These are phyloP conservation scores for Metarhizium guizhouense DNA, from an alignment of 2,329 filamentous ascomycete genomes.

Conservation along the genomic window DNA sequence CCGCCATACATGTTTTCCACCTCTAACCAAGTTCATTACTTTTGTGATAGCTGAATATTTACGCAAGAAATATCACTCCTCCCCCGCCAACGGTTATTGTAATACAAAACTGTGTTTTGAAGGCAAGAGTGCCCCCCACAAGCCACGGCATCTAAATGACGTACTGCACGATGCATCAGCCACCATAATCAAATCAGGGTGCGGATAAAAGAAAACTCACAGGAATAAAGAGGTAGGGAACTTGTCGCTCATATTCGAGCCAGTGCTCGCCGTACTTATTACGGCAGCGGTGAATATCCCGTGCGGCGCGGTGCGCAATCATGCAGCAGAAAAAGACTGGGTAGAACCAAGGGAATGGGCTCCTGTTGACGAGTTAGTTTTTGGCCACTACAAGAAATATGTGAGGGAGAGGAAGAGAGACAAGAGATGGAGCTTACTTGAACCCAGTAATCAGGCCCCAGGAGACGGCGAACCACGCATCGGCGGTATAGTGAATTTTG, in stretches of 20 bases:
- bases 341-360: constrained; percentile 88
- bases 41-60: not conserved
- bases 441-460: constrained; percentile 46
- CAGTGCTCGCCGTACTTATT: constrained; percentile 76
- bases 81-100: not conserved
- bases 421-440: constrained; percentile 17
- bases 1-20: not conserved
- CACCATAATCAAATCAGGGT: not conserved
- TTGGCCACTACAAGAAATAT: no score
- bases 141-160: constrained; percentile 25
- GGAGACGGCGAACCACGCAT: constrained; percentile 38
- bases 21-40: not conserved
- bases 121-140: not conserved
- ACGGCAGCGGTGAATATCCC: constrained; percentile 71
- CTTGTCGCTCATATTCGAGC: constrained; percentile 68
- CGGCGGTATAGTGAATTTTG: constrained; percentile 47
- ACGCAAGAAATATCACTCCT: not conserved
- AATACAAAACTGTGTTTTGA: not conserved
- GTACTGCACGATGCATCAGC: constrained; percentile 24
- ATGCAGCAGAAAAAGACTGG: constrained; percentile 73
- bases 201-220: constrained; percentile 22
- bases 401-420: not conserved
- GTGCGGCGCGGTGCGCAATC: constrained; percentile 69
- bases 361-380: constrained; percentile 24
- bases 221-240: constrained; percentile 80